These are phyloP conservation scores for Talaromyces albobiverticillius DNA, from an alignment of 2,329 filamentous ascomycete species.

Conservation along the genomic window DNA sequence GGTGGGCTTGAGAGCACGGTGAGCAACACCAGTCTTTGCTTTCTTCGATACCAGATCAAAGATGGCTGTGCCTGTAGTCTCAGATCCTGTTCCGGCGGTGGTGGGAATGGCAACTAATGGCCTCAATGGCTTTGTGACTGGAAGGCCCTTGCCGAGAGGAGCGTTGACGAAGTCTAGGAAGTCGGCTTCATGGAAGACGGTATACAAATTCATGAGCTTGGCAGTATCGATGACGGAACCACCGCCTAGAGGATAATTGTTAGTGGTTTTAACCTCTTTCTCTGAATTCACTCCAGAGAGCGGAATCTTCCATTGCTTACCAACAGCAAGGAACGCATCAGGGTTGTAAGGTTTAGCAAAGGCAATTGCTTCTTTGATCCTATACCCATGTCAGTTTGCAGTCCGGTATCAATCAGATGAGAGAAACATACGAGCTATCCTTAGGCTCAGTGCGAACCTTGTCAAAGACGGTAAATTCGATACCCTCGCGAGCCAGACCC, in stretches of 20 bases:
- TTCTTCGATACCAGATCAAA: conserved; percentile 89
- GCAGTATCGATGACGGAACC: conserved; percentile 97
- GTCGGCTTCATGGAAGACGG: conserved; percentile 82
- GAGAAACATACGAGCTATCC: conserved; percentile 72
- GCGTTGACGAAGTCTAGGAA: conserved; percentile 98
- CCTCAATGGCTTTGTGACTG: conserved; percentile 67
- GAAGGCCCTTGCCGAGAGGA: conserved; percentile 78
- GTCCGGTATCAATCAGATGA: no score
- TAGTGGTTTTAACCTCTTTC: conserved; percentile 4
- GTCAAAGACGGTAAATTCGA: conserved; percentile 78
- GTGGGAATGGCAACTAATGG: conserved; percentile 82
- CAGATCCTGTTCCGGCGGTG: conserved; percentile 82
- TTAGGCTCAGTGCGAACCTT: conserved; percentile 86
- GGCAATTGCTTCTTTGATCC: conserved; percentile 82
- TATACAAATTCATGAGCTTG: conserved; percentile 98
- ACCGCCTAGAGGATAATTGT: conserved; percentile 45
- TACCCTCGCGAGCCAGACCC: conserved; percentile 71
- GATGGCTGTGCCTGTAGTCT: conserved; percentile 97
- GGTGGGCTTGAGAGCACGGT: conserved; percentile 92
- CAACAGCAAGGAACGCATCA: conserved; percentile 91
- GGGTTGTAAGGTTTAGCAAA: conserved; percentile 77
- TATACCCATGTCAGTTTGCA: conserved; percentile 41
- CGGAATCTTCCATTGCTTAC: conserved; percentile 31
- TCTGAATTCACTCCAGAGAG: no score
- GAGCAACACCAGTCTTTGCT: conserved; percentile 93